These are phyloP conservation scores for Durio zibethinus DNA, from an alignment of 345 rosid species.

Conservation along the genomic window DNA sequence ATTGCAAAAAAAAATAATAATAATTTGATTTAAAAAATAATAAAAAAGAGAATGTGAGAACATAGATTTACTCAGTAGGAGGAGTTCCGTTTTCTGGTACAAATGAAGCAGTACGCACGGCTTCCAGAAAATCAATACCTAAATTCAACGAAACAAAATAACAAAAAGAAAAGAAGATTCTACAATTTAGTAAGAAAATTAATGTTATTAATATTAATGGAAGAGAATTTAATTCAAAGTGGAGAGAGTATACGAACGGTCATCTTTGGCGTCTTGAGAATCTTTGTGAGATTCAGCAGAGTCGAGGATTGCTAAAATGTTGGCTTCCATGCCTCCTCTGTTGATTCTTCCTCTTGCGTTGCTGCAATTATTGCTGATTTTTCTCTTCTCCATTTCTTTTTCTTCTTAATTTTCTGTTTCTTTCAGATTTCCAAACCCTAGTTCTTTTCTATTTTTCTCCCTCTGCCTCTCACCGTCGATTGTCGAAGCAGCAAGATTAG, in stretches of 20 bases:
- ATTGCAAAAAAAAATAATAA: neutral
- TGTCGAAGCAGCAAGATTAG: neutral
- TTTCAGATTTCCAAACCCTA: neutral
- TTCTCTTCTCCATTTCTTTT: neutral
- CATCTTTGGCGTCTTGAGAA: conserved; percentile 60
- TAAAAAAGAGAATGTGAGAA: neutral
- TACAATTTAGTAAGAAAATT: neutral
- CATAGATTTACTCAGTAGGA: conserved; percentile 51
- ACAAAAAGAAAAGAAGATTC: too few relatives aligned
- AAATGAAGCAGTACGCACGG: conserved; percentile 62
- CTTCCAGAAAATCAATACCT: conserved; percentile 78
- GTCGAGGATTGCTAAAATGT: conserved; percentile 71
- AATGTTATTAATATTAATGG: neutral
- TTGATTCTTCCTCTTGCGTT: conserved; percentile 22
- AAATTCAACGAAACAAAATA: conserved; percentile 1
- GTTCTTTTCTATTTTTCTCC: neutral
- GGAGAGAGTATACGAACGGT: conserved; percentile 35
- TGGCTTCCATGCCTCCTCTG: conserved; percentile 56
- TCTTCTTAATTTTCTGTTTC: neutral
- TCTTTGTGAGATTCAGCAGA: conserved; percentile 38
- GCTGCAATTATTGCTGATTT: neutral
- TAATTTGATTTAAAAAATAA: neutral
- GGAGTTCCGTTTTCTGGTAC: conserved; percentile 43
- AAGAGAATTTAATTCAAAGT: neutral
- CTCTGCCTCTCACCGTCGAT: too few relatives aligned